Base-by-base conservation (phyloP, 306 rosid species). In the Arachis hypogaea region DNA sequence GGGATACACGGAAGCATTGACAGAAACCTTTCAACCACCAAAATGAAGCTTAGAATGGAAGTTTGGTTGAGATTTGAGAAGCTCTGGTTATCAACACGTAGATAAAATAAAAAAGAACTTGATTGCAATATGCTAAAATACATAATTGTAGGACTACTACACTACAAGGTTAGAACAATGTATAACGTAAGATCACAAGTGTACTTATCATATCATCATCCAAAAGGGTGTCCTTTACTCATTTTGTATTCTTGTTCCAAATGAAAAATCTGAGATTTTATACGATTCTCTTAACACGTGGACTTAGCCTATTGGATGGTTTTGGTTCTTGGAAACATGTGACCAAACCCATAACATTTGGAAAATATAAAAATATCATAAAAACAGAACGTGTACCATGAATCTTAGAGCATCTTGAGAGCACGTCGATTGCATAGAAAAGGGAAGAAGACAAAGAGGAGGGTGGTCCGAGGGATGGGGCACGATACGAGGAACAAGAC, bases 21-120 rank as follows among this genome's bases (percentile, higher is more conserved):
- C 64, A 59, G 38, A 59, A 59, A 4, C 69, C 30, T 14, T 43
- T 63, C 52, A 42, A 63, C 14, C 41, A 44, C 50, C n/a, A 64
- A 33, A 33, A 18, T 29, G 41, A 58, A 3, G 11, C 70, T 65
- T 7, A 61, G 43, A 28, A 49, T 38, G 4, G 5, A 42, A 63
- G 6, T 11, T 73, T 11, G 51, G 11, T 47, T 16, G 54, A 22
- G 28, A 22, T 22, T 22, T 22, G 28, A 69, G 2, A 40, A 41
- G 40, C 38, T 68, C n/a, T 16, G 49, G 51, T 28, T 3, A 58
- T 11, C 66, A 44, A 59, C 44, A 41, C 6, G 2, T 57, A 62
- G 9, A 43, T 9, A 66, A 22, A 66, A 46, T 16, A 36, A 29
- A 68, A 12, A 33, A 36, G 63, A 11, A 22, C 10, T 44, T 9